Evolutionary conservation across 352 stramenopile genomes (phyloP).

Genomic region (Globisporangium heterothallicum): DNA sequence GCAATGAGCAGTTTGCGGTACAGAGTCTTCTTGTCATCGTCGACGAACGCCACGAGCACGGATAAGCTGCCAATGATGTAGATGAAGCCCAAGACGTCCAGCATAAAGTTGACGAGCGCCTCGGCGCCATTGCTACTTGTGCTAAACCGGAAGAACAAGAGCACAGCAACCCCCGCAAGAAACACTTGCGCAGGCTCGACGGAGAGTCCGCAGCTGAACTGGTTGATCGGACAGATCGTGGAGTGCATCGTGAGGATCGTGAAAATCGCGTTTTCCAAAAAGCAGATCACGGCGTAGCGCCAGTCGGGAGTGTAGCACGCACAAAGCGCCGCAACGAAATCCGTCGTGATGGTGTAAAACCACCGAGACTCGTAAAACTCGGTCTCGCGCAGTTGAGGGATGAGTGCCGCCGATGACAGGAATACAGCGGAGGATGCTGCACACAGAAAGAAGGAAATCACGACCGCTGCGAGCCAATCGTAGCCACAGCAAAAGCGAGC

Average conservation of each 20-base stretch:
- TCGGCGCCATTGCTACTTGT: neutral
- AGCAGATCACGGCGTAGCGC: neutral
- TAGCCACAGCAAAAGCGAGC: conserved; percentile 21
- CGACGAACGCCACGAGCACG: neutral
- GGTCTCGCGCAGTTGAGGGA: conserved; percentile 28
- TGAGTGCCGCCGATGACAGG: conserved; percentile 21
- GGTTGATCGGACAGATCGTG: neutral
- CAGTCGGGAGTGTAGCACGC: neutral
- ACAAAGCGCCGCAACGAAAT: conserved; percentile 10
- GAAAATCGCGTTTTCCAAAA: neutral
- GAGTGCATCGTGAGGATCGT: neutral
- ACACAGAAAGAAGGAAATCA: conserved; percentile 27
- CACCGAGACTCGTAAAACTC: conserved; percentile 48
- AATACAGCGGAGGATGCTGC: conserved; percentile 28
- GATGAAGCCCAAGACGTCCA: neutral
- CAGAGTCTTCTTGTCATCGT: neutral
- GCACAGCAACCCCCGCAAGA: neutral
- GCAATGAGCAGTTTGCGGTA: neutral
- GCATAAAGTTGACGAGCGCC: neutral
- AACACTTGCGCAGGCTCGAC: neutral
- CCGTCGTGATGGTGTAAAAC: conserved; percentile 40
- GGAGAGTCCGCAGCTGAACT: neutral
- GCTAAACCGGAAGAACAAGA: neutral
- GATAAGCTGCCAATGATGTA: neutral
- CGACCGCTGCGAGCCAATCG: conserved; percentile 39